A percentile compares a stretch with the other conserved stretches of the same genome.
Evolutionary conservation across 495 filamentous ascomycete species (phyloP).

Genomic region (Penicillium soppii): DNA sequence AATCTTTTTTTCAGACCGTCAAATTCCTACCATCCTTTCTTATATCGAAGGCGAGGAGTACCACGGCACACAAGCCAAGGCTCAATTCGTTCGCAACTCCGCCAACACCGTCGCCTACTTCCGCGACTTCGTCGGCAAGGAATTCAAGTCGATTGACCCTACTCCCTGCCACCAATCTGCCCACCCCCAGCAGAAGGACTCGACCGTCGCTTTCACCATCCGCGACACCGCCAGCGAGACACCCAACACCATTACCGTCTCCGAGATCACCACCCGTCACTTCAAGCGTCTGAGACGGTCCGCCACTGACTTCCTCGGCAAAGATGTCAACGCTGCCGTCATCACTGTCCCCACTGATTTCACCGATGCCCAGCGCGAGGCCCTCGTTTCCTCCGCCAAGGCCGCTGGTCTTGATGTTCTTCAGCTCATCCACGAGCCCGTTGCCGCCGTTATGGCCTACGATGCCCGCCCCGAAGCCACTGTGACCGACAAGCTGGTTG

Average conservation of each 20-base stretch:
- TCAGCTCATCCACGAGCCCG: slow-evolving; percentile 90
- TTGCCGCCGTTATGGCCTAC: slow-evolving; percentile 87
- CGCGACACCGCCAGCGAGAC: slow-evolving; percentile 70
- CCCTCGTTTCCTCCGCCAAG: slow-evolving; percentile 73
- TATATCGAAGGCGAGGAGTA: slow-evolving; percentile 96
- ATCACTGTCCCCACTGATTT: slow-evolving; percentile 95
- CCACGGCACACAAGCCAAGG: slow-evolving; percentile 93
- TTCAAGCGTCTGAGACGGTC: slow-evolving; percentile 77
- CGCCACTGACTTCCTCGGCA: slow-evolving; percentile 88
- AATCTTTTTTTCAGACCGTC: slow-evolving; percentile 65
- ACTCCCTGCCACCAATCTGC: slow-evolving; percentile 91
- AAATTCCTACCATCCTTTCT: slow-evolving; percentile 91
- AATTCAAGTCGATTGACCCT: slow-evolving; percentile 94
- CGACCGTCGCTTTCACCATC: slow-evolving; percentile 77
- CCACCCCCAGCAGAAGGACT: slow-evolving; percentile 76
- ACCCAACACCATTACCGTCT: slow-evolving; percentile 70
- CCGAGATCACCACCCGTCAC: slow-evolving; percentile 85
- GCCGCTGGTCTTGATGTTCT: slow-evolving; percentile 84
- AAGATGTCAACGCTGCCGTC: slow-evolving; percentile 87
- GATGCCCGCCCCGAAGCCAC: slow-evolving; percentile 79
- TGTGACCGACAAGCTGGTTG: slow-evolving; percentile 78
- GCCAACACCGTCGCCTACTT: slow-evolving; percentile 94
- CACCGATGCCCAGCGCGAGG: slow-evolving; percentile 77
- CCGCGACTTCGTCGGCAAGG: slow-evolving; percentile 91
- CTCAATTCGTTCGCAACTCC: slow-evolving; percentile 85